Evolutionary conservation across 768 basidiomycete species (phyloP).

Genomic region (Termitomyces sp.): DNA sequence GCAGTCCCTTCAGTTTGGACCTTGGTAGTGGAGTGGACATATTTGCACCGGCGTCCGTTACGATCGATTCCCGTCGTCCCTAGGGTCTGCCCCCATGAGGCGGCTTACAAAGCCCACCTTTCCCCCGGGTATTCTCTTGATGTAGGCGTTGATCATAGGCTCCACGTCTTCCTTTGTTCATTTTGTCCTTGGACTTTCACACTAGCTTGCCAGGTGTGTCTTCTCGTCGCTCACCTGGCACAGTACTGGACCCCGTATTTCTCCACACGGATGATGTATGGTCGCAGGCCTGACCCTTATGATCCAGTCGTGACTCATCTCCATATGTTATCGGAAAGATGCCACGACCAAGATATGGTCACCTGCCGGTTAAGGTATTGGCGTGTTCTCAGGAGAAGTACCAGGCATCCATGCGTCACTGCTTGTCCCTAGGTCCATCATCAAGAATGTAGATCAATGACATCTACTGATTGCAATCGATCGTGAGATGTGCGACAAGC

Average conservation of each 20-base stretch:
- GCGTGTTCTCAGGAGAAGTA: slow-evolving; percentile 8
- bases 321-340: background rate
- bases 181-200: background rate
- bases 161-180: background rate
- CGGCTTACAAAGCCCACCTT: background rate
- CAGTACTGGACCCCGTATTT: background rate
- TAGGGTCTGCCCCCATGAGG: background rate
- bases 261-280: background rate
- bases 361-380: slow-evolving; percentile 8
- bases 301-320: background rate
- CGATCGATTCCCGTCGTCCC: background rate
- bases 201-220: background rate
- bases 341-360: slow-evolving; percentile 1
- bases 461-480: slow-evolving; percentile 16
- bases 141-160: background rate
- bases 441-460: slow-evolving; percentile 2
- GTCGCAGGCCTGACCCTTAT: background rate
- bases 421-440: slow-evolving; percentile 9
- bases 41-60: background rate
- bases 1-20: background rate
- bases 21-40: background rate
- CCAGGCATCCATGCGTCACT: slow-evolving; percentile 7
- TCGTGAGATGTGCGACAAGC: slow-evolving; percentile 7
- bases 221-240: background rate
- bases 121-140: background rate